Conservation (phyloP, 78 protist genomes). For the Chrysochromulina parva region DNA sequence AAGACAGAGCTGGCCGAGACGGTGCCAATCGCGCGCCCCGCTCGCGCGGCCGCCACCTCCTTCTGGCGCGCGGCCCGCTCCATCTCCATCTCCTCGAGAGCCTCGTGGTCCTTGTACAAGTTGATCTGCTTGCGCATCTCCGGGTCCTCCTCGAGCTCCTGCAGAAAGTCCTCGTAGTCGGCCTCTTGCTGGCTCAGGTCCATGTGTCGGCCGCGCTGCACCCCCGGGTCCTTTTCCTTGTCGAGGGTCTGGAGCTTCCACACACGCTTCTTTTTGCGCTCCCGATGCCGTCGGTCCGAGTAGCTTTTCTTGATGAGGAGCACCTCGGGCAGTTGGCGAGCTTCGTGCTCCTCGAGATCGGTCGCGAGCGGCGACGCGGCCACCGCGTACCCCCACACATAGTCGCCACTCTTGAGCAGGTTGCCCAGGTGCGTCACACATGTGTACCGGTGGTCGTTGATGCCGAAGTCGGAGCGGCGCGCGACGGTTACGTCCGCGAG, state of each 20-base stretch:
- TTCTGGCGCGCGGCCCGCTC: no score
- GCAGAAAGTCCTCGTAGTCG: slow-evolving; percentile 5
- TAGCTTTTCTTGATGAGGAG: neutral
- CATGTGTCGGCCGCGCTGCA: neutral
- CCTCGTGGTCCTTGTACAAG: neutral
- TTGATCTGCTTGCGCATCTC: neutral
- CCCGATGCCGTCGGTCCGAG: neutral
- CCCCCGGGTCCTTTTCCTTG: neutral
- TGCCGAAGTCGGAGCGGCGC: neutral
- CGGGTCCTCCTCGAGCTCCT: slow-evolving; percentile 22
- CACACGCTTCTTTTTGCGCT: neutral
- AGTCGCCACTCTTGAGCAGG: slow-evolving; percentile 11
- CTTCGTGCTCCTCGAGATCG: neutral
- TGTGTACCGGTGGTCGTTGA: neutral
- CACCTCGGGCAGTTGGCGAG: neutral
- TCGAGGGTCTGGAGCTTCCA: neutral
- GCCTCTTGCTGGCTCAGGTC: neutral
- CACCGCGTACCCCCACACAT: neutral
- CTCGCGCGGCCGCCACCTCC: neutral
- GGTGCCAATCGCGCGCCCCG: neutral
- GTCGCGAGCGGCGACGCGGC: neutral
- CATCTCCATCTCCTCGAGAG: neutral
- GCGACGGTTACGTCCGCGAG: slow-evolving; percentile 22
- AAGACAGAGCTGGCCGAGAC: no score
- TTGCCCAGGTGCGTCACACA: neutral